These are phyloP conservation scores for Vitis cinerea DNA, from an alignment of 164 flowering plant species.

Conservation along the genomic window DNA sequence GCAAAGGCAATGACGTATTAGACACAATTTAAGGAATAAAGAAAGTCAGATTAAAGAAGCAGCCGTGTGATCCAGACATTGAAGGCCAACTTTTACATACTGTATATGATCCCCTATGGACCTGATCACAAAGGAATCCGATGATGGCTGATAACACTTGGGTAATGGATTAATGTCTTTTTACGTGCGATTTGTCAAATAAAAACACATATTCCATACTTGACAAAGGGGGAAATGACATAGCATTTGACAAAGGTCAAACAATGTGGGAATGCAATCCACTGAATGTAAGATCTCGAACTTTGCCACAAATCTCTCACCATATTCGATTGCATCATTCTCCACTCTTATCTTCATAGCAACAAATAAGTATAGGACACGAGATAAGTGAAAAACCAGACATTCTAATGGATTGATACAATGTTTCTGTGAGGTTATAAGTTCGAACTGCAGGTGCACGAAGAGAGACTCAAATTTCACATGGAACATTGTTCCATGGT, in stretches of 20 bases:
- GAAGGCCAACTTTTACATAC: no score
- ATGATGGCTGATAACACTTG: no score
- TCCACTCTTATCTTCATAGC: no score
- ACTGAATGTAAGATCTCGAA: conserved; percentile 33
- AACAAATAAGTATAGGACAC: no score
- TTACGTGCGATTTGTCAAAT: conserved; percentile 14
- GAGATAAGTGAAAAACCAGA: conserved; percentile 20
- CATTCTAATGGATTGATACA: no score
- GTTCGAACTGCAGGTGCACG: no score
- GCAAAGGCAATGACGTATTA: conserved; percentile 30
- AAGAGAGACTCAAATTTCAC: no score
- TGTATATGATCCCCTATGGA: no score
- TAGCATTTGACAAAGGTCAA: conserved; percentile 46
- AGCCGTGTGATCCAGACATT: conserved; percentile 43
- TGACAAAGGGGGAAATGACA: conserved; percentile 26
- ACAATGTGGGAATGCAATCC: conserved; percentile 48
- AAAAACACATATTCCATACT: conserved; percentile 44
- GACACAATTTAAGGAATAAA: conserved; percentile 29
- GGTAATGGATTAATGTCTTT: no score
- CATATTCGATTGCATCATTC: conserved; percentile 28
- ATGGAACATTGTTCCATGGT: no score
- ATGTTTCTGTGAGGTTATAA: no score
- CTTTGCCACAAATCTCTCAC: conserved; percentile 44
- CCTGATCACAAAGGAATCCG: no score
- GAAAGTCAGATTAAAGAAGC: conserved; percentile 46